phyloP scores from a whole-genome alignment of 331 rosid species.

The Cydonia oblonga region DNA sequence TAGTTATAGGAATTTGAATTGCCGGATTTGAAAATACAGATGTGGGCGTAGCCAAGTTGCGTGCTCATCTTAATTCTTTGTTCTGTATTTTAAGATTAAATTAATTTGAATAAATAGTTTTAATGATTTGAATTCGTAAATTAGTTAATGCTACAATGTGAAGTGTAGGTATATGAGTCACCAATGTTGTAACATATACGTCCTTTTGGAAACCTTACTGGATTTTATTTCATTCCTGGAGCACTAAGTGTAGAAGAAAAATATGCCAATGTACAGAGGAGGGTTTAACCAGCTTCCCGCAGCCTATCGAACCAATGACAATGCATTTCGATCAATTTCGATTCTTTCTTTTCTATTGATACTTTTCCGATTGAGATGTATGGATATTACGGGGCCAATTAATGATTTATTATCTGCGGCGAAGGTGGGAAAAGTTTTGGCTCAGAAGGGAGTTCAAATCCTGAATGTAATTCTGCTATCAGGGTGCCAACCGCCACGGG shows the following conservation, averaged over 20 bases:
- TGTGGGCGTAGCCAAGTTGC: too few relatives aligned
- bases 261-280: constrained; percentile 60
- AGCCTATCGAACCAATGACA: constrained; percentile 56
- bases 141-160: too few relatives aligned
- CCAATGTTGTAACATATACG: background rate
- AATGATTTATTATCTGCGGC: constrained; percentile 43
- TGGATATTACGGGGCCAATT: constrained; percentile 33
- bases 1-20: background rate
- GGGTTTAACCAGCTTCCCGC: constrained; percentile 65
- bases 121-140: too few relatives aligned
- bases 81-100: too few relatives aligned
- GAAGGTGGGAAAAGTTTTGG: constrained; percentile 44
- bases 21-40: background rate
- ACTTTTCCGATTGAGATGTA: too few relatives aligned
- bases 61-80: too few relatives aligned
- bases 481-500: constrained; percentile 1
- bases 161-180: too few relatives aligned
- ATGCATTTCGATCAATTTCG: too few relatives aligned
- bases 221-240: constrained; percentile 75
- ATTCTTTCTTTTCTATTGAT: too few relatives aligned
- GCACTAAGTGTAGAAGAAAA: constrained; percentile 54
- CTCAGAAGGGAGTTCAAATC: constrained; percentile 16
- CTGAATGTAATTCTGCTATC: constrained; percentile 18
- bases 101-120: too few relatives aligned
- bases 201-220: constrained; percentile 18